A percentile compares a stretch with the other conserved stretches of the same genome.
Evolutionary conservation across 352 stramenopile species (phyloP).

Genomic region (Plasmopara viticola): DNA sequence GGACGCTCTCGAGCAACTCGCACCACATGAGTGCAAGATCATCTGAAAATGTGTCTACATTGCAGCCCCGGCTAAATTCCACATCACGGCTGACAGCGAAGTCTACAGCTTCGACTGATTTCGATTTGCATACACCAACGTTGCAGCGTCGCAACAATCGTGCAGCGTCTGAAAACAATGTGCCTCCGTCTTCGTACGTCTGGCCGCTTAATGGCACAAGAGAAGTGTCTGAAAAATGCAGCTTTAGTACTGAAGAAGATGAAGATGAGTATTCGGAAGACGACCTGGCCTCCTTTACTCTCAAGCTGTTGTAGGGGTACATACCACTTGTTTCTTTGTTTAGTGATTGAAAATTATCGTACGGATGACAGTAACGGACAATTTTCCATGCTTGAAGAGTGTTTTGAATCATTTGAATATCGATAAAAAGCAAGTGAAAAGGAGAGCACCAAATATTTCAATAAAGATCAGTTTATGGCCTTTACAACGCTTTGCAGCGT

Average conservation of each 20-base stretch:
- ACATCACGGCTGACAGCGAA: conserved; percentile 11
- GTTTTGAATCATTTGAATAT: too few relatives aligned
- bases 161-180: conserved; percentile 50
- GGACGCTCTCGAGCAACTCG: conserved; percentile 58
- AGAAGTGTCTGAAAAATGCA: conserved; percentile 23
- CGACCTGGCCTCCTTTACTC: conserved; percentile 72
- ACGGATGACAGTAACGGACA: too few relatives aligned
- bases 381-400: too few relatives aligned
- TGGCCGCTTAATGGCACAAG: conserved; percentile 15
- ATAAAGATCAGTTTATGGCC: too few relatives aligned
- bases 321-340: conserved; percentile 22
- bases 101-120: conserved; percentile 12
- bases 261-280: conserved; percentile 49
- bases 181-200: conserved; percentile 18
- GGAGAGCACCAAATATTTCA: too few relatives aligned
- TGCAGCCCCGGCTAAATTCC: conserved; percentile 10
- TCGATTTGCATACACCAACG: conserved; percentile 9
- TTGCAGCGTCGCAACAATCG: conserved; percentile 35
- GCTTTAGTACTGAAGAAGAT: conserved; percentile 30
- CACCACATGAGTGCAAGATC: conserved; percentile 24
- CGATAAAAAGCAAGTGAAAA: too few relatives aligned
- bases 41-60: conserved; percentile 13
- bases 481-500: too few relatives aligned
- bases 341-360: background rate
- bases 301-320: conserved; percentile 33